These are phyloP conservation scores for Pseudozyma sp. DNA, from an alignment of 1,284 basidiomycete genomes.

Conservation along the genomic window DNA sequence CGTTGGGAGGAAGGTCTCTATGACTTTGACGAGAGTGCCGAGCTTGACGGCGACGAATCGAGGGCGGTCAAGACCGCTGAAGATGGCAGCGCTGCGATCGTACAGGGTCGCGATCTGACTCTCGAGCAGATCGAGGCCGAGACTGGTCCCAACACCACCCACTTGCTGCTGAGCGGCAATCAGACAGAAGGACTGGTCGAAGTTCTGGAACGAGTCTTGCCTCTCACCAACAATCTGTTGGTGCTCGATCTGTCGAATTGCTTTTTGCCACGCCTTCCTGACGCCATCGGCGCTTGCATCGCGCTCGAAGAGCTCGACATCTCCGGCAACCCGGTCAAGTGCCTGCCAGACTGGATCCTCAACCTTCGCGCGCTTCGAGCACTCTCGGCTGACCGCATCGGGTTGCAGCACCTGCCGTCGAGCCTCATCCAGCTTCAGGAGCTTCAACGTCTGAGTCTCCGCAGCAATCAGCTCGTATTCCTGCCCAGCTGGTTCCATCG, in stretches of 20 bases:
- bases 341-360: constrained; percentile 74
- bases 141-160: constrained; percentile 47
- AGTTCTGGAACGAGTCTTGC: constrained; percentile 45
- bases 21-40: constrained; percentile 45
- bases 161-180: constrained; percentile 44
- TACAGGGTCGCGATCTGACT: constrained; percentile 33
- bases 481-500: constrained; percentile 93
- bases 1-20: constrained; percentile 50
- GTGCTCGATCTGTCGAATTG: constrained; percentile 73
- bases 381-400: constrained; percentile 88
- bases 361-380: constrained; percentile 82
- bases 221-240: constrained; percentile 43
- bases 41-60: constrained; percentile 42
- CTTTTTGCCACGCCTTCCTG: constrained; percentile 82
- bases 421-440: constrained; percentile 72
- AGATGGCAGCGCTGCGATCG: constrained; percentile 49
- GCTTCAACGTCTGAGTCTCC: constrained; percentile 86
- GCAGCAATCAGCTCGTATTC: constrained; percentile 87
- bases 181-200: constrained; percentile 18
- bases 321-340: constrained; percentile 83
- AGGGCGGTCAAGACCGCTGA: constrained; percentile 43
- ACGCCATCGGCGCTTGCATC: constrained; percentile 79
- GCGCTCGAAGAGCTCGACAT: constrained; percentile 93
- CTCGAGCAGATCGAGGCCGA: constrained; percentile 43
- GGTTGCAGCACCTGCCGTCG: constrained; percentile 77